A percentile compares a stretch with the other conserved stretches of the same genome.
phyloP scores from a whole-genome alignment of 768 basidiomycete genomes.

The Pulveroboletus sp. region DNA sequence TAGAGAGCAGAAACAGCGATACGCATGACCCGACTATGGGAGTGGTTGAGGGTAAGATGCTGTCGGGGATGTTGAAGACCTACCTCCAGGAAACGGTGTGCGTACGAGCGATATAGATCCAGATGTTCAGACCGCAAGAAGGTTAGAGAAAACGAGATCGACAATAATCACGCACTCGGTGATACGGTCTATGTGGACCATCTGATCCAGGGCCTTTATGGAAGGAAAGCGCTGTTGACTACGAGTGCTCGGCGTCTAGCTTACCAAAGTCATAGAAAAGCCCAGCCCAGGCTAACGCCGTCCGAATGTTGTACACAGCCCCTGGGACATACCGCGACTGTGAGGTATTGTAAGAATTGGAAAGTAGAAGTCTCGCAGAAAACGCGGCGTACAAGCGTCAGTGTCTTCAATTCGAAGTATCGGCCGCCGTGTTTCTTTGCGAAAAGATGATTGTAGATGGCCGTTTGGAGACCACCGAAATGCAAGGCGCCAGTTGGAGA shows the following conservation, averaged over 20 bases:
- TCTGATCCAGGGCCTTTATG: not conserved
- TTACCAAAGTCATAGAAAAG: too few relatives aligned
- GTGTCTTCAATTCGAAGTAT: too few relatives aligned
- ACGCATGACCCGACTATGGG: slow-evolving; percentile 78
- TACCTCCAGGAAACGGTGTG: slow-evolving; percentile 75
- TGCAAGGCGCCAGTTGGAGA: slow-evolving; percentile 95
- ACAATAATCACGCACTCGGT: slow-evolving; percentile 59
- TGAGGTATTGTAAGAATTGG: too few relatives aligned
- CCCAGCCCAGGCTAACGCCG: slow-evolving; percentile 86
- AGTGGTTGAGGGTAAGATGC: not conserved
- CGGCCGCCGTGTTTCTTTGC: slow-evolving; percentile 78
- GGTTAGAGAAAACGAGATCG: slow-evolving; percentile 37
- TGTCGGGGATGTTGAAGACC: slow-evolving; percentile 2
- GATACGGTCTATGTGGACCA: too few relatives aligned
- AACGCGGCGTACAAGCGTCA: too few relatives aligned
- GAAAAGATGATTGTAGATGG: slow-evolving; percentile 87
- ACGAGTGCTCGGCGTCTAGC: too few relatives aligned
- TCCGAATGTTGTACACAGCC: slow-evolving; percentile 76
- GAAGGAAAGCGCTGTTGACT: too few relatives aligned
- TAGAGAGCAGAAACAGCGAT: slow-evolving; percentile 89
- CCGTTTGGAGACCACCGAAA: slow-evolving; percentile 92
- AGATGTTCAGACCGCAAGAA: slow-evolving; percentile 75
- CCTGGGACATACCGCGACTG: slow-evolving; percentile 82
- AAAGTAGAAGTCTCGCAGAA: too few relatives aligned
- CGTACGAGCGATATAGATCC: slow-evolving; percentile 77